A percentile compares a stretch with the other conserved stretches of the same genome.
These are phyloP conservation scores for Biscogniauxia mediterranea DNA, from an alignment of 2,329 filamentous ascomycete species.

Conservation along the genomic window DNA sequence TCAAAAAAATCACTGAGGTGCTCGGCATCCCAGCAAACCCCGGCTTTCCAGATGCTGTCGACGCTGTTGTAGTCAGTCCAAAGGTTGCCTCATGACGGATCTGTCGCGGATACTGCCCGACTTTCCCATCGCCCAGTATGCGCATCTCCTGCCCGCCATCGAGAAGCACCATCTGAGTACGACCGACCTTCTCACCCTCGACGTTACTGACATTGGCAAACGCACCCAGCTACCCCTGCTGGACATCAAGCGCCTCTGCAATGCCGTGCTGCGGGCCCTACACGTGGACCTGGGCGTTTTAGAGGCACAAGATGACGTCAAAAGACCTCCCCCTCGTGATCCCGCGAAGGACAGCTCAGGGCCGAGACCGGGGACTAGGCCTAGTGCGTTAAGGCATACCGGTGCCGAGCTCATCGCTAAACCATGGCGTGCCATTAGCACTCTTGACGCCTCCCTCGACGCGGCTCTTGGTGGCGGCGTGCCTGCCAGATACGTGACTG, in stretches of 20 bases:
- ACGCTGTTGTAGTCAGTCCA: slow-evolving; percentile 16
- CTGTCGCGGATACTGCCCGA: slow-evolving; percentile 77
- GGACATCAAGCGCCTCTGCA: slow-evolving; percentile 73
- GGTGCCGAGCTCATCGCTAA: slow-evolving; percentile 38
- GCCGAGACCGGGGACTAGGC: not conserved
- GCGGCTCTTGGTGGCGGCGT: slow-evolving; percentile 71
- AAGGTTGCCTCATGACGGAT: slow-evolving; percentile 68
- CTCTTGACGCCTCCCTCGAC: slow-evolving; percentile 74
- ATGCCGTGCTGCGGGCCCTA: slow-evolving; percentile 64
- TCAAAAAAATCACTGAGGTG: too few species aligned
- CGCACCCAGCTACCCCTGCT: slow-evolving; percentile 78
- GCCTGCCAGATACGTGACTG: slow-evolving; percentile 76
- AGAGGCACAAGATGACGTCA: not conserved
- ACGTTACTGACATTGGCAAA: slow-evolving; percentile 79
- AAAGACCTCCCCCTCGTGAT: not conserved
- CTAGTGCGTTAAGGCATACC: slow-evolving; percentile 29
- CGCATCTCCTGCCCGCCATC: slow-evolving; percentile 73
- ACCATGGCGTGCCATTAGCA: slow-evolving; percentile 66
- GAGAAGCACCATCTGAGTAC: slow-evolving; percentile 77
- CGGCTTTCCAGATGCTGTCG: slow-evolving; percentile 2
- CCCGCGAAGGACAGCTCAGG: slow-evolving; percentile 16
- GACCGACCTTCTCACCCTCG: slow-evolving; percentile 81
- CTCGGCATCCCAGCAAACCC: slow-evolving; percentile 1
- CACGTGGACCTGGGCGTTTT: slow-evolving; percentile 57
- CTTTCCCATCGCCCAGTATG: slow-evolving; percentile 70